Percentiles rank a stretch among this genome's conserved stretches.
phyloP scores from a whole-genome alignment of 202 grass and related monocot species.

The Dendrocalamus latiflorus region DNA sequence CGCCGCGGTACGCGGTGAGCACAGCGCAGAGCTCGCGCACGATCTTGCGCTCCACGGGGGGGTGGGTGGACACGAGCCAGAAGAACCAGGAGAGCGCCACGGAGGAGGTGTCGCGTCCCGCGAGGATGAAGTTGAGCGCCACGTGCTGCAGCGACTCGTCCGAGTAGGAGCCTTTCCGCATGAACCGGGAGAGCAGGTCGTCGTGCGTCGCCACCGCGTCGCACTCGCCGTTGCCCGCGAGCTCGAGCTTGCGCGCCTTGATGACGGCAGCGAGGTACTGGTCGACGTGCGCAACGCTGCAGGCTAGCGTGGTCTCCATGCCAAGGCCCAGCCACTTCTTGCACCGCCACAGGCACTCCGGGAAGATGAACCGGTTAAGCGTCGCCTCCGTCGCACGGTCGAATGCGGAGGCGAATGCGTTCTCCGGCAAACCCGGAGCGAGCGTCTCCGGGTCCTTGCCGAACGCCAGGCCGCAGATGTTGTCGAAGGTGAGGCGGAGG shows the following conservation, averaged over 20 bases:
- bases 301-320: slow-evolving; percentile 74
- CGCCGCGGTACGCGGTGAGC: slow-evolving; percentile 50
- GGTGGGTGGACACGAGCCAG: slow-evolving; percentile 89
- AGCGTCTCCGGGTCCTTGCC: slow-evolving; percentile 88
- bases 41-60: slow-evolving; percentile 48
- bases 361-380: slow-evolving; percentile 85
- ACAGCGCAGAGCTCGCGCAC: slow-evolving; percentile 64
- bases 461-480: slow-evolving; percentile 88
- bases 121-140: slow-evolving; percentile 95
- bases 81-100: slow-evolving; percentile 98
- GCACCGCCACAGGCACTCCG: slow-evolving; percentile 79
- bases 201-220: slow-evolving; percentile 41
- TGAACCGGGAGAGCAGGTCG: slow-evolving; percentile 94
- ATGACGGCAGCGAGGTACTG: slow-evolving; percentile 84
- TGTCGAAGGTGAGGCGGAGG: slow-evolving; percentile 93
- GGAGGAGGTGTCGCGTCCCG: slow-evolving; percentile 21
- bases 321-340: slow-evolving; percentile 86
- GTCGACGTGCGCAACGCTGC: slow-evolving; percentile 81
- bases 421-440: slow-evolving; percentile 61
- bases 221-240: slow-evolving; percentile 7
- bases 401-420: slow-evolving; percentile 79
- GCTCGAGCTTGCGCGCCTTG: slow-evolving; percentile 88
- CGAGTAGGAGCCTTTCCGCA: slow-evolving; percentile 86
- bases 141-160: slow-evolving; percentile 84
- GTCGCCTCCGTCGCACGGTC: slow-evolving; percentile 89